These are phyloP conservation scores for Aegilops longissima DNA, from an alignment of 176 grass and related monocot species.

Conservation along the genomic window DNA sequence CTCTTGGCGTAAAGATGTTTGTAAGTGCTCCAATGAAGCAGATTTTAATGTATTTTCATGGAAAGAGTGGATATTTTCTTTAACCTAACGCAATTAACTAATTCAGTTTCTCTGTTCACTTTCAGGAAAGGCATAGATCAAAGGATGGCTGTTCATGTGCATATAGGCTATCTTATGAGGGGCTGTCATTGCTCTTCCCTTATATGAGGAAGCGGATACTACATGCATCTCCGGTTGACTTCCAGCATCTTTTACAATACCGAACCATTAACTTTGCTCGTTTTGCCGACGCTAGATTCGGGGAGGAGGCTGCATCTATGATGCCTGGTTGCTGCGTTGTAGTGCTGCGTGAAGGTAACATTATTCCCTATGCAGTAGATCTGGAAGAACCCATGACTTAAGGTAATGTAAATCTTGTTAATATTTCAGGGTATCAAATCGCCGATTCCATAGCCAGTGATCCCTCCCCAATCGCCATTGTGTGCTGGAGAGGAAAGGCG, in stretches of 20 bases:
- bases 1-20: slow-evolving; percentile 88
- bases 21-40: slow-evolving; percentile 43
- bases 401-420: neutral
- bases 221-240: slow-evolving; percentile 58
- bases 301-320: slow-evolving; percentile 51
- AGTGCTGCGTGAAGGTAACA: slow-evolving; percentile 63
- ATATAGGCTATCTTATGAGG: slow-evolving; percentile 85
- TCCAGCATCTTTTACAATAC: slow-evolving; percentile 68
- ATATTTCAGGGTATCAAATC: slow-evolving; percentile 39
- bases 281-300: slow-evolving; percentile 50
- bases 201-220: slow-evolving; percentile 65
- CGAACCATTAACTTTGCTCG: slow-evolving; percentile 67
- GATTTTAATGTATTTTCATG: neutral
- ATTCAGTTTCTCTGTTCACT: neutral
- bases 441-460: slow-evolving; percentile 37
- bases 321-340: slow-evolving; percentile 80
- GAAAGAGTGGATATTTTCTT: neutral
- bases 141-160: slow-evolving; percentile 77
- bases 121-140: slow-evolving; percentile 83
- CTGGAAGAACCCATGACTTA: neutral
- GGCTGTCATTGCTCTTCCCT: slow-evolving; percentile 70
- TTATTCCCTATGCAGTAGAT: neutral
- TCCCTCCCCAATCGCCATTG: slow-evolving; percentile 60
- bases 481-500: slow-evolving; percentile 96
- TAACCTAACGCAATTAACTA: neutral